Conservation (phyloP, 2,329 filamentous ascomycete genomes). For the Phoma sp. region DNA sequence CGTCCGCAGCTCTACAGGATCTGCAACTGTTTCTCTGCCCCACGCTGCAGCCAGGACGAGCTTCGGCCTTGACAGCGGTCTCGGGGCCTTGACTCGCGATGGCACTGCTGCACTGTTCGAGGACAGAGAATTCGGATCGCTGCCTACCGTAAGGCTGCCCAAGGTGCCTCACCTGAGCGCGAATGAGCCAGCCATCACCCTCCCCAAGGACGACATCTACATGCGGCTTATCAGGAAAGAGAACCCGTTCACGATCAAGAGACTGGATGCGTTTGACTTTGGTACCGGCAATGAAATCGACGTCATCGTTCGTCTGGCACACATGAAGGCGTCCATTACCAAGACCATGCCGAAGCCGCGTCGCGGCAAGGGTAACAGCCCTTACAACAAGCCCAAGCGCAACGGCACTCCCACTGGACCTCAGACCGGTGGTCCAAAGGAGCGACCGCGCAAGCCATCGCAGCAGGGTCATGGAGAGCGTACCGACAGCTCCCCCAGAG, state of each 20-base stretch:
- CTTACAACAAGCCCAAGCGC: constrained; percentile 36
- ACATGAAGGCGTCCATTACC: constrained; percentile 35
- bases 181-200: constrained; percentile 35
- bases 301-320: constrained; percentile 34
- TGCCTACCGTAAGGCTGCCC: constrained; percentile 47
- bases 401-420: constrained; percentile 27
- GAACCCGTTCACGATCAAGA: constrained; percentile 37
- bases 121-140: constrained; percentile 56
- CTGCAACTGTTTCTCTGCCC: constrained; percentile 76
- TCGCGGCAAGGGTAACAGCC: constrained; percentile 20
- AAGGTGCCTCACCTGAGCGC: constrained; percentile 44
- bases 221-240: constrained; percentile 34
- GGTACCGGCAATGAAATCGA: constrained; percentile 35
- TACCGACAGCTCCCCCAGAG: constrained; percentile 30
- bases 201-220: constrained; percentile 26
- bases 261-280: constrained; percentile 34
- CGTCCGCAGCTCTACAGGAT: constrained; percentile 54
- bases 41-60: constrained; percentile 26
- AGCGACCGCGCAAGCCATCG: constrained; percentile 40
- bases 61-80: constrained; percentile 39
- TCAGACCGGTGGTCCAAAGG: constrained; percentile 28
- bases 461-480: constrained; percentile 37
- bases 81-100: constrained; percentile 49
- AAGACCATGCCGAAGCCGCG: constrained; percentile 40
- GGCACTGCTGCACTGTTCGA: constrained; percentile 52